Evolutionary conservation across 1,284 basidiomycete genomes (phyloP).

Genomic region (Vanrija sp.): DNA sequence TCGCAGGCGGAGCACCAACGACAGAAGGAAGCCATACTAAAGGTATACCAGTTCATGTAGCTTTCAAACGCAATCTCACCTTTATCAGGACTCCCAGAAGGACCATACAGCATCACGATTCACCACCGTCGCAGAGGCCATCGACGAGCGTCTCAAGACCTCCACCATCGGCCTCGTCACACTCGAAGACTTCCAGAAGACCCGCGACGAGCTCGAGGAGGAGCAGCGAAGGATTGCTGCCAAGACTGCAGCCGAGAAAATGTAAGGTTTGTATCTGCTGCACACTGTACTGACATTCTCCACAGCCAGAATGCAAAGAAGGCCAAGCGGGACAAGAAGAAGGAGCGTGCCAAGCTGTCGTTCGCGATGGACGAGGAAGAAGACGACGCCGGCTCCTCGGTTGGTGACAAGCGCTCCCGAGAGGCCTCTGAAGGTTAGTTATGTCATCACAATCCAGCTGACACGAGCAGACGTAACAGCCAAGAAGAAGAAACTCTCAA

Average conservation of each 20-base stretch:
- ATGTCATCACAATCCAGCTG: neutral
- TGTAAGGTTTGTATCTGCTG: slow-evolving; percentile 13
- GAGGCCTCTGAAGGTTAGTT: slow-evolving; percentile 33
- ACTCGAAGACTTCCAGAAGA: slow-evolving; percentile 88
- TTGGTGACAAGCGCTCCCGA: slow-evolving; percentile 18
- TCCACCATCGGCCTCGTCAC: slow-evolving; percentile 89
- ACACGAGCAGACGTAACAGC: slow-evolving; percentile 20
- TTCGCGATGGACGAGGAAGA: slow-evolving; percentile 81
- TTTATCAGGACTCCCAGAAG: slow-evolving; percentile 50
- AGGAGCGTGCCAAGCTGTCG: slow-evolving; percentile 83
- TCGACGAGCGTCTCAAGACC: slow-evolving; percentile 91
- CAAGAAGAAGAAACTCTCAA: slow-evolving; percentile 77
- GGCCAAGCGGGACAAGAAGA: slow-evolving; percentile 82
- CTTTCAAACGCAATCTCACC: neutral
- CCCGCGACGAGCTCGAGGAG: slow-evolving; percentile 85
- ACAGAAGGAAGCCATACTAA: slow-evolving; percentile 31
- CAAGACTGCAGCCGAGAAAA: slow-evolving; percentile 35
- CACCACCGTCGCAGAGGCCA: slow-evolving; percentile 86
- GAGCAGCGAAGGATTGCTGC: slow-evolving; percentile 86
- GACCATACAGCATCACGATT: slow-evolving; percentile 81
- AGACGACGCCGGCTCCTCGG: slow-evolving; percentile 26
- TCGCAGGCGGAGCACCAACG: slow-evolving; percentile 36
- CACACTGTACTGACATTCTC: neutral
- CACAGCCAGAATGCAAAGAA: slow-evolving; percentile 51
- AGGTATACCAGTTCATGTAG: slow-evolving; percentile 15